phyloP scores from a whole-genome alignment of 73 alveolate genomes.

The Tetrahymena borealis region DNA sequence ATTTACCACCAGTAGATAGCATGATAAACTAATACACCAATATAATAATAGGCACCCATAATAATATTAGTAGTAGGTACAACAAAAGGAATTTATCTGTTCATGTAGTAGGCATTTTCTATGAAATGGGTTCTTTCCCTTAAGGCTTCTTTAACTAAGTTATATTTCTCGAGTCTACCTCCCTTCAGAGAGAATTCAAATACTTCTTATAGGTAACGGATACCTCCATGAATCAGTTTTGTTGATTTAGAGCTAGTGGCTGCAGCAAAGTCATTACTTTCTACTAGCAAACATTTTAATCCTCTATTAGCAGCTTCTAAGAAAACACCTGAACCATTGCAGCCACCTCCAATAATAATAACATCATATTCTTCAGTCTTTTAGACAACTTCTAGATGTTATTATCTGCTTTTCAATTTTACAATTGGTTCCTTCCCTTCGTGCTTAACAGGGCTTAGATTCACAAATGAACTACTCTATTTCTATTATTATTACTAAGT shows the following conservation, averaged over 20 bases:
- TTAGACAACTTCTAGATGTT: constrained; percentile 5
- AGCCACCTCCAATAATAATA: constrained; percentile 61
- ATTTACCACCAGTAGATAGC: constrained; percentile 21
- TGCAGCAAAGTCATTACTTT: constrained; percentile 70
- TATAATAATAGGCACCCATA: constrained; percentile 54
- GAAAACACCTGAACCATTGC: constrained; percentile 86
- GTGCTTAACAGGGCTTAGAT: not conserved
- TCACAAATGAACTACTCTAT: not conserved
- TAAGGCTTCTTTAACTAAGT: constrained; percentile 66
- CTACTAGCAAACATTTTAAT: constrained; percentile 64
- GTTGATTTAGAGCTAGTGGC: constrained; percentile 84
- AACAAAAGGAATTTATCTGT: constrained; percentile 55
- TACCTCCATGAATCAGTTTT: constrained; percentile 88
- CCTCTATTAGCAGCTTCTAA: constrained; percentile 84
- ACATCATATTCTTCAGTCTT: constrained; percentile 37
- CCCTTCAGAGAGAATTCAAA: constrained; percentile 47
- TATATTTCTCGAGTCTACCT: constrained; percentile 52
- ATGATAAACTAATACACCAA: constrained; percentile 69
- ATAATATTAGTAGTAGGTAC: constrained; percentile 59
- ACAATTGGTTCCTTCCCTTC: not conserved
- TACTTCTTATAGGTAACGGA: constrained; percentile 71
- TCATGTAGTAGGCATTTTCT: constrained; percentile 58
- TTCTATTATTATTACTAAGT: not conserved
- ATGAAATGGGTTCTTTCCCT: constrained; percentile 70
- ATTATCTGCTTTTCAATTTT: not conserved